phyloP scores from a whole-genome alignment of 495 filamentous ascomycete species.

The Xeromyces bisporus region DNA sequence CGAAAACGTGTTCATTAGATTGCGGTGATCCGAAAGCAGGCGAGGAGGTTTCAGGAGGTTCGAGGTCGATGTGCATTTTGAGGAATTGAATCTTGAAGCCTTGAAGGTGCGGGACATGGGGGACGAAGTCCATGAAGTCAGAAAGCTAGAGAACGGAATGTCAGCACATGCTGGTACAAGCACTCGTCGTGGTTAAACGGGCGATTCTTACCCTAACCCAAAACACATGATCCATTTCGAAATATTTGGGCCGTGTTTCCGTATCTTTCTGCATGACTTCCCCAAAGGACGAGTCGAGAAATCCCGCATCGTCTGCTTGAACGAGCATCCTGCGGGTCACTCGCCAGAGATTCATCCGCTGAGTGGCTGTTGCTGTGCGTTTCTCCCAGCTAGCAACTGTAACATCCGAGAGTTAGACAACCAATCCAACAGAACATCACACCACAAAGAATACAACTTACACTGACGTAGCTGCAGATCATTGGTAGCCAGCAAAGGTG shows the following conservation, averaged over 20 bases:
- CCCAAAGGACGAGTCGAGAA: conserved; percentile 21
- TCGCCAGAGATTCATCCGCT: conserved; percentile 36
- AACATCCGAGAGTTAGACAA: too few relatives aligned
- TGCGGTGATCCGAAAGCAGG: conserved; percentile 7
- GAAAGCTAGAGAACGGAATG: conserved; percentile 44
- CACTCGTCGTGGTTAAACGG: too few relatives aligned
- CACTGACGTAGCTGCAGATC: conserved; percentile 58
- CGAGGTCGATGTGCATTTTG: conserved; percentile 31
- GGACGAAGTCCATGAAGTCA: conserved; percentile 58
- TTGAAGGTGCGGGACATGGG: conserved; percentile 51
- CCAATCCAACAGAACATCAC: too few relatives aligned
- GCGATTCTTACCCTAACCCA: conserved; percentile 63
- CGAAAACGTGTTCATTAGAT: conserved; percentile 19
- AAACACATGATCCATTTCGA: conserved; percentile 46
- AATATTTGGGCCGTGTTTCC: conserved; percentile 35
- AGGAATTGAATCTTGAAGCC: conserved; percentile 37
- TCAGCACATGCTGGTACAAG: too few relatives aligned
- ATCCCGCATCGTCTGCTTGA: conserved; percentile 24
- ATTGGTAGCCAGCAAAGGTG: conserved; percentile 57
- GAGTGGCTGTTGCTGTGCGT: conserved; percentile 26
- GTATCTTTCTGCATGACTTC: conserved; percentile 29
- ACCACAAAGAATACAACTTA: conserved; percentile 22
- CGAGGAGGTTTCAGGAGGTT: conserved; percentile 9
- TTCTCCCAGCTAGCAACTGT: conserved; percentile 56
- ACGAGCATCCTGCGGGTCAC: conserved; percentile 34